phyloP scores from a whole-genome alignment of 352 stramenopile genomes.

The Blastocystis sp. region DNA sequence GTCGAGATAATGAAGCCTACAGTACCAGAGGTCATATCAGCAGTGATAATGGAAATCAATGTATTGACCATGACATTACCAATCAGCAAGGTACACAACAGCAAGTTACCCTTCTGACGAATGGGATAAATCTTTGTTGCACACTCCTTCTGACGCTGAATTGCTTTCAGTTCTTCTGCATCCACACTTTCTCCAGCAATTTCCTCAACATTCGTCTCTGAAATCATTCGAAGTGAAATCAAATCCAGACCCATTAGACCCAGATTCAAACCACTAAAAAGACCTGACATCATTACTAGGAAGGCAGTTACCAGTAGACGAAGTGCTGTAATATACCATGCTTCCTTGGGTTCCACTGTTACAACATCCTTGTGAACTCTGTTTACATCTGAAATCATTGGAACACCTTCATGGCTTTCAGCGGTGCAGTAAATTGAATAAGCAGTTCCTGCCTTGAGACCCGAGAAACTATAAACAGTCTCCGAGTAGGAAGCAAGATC shows the following conservation, averaged over 20 bases:
- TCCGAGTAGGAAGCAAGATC: neutral
- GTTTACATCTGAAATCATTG: neutral
- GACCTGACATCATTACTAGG: slow-evolving; percentile 76
- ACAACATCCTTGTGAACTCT: neutral
- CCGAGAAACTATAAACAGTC: neutral
- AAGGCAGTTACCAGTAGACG: slow-evolving; percentile 66
- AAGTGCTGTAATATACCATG: neutral
- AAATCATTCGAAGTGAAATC: slow-evolving; percentile 90
- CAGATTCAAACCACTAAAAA: slow-evolving; percentile 86
- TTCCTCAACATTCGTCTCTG: slow-evolving; percentile 77
- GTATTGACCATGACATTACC: slow-evolving; percentile 93
- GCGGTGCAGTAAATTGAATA: slow-evolving; percentile 35
- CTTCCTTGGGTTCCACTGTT: neutral
- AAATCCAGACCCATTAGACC: slow-evolving; percentile 92
- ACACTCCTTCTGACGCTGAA: slow-evolving; percentile 65
- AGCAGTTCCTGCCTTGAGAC: neutral
- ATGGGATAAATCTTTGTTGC: slow-evolving; percentile 78
- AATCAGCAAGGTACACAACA: slow-evolving; percentile 91
- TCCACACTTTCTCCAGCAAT: slow-evolving; percentile 64
- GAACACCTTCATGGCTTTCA: neutral
- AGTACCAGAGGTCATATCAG: slow-evolving; percentile 72
- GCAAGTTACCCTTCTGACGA: slow-evolving; percentile 84
- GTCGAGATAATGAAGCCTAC: slow-evolving; percentile 88
- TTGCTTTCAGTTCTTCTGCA: slow-evolving; percentile 66
- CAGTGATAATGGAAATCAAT: slow-evolving; percentile 90